A percentile compares a stretch with the other conserved stretches of the same genome.
These are phyloP conservation scores for Verticillium albo-atrum DNA, from an alignment of 2,329 filamentous ascomycete species.

Conservation along the genomic window DNA sequence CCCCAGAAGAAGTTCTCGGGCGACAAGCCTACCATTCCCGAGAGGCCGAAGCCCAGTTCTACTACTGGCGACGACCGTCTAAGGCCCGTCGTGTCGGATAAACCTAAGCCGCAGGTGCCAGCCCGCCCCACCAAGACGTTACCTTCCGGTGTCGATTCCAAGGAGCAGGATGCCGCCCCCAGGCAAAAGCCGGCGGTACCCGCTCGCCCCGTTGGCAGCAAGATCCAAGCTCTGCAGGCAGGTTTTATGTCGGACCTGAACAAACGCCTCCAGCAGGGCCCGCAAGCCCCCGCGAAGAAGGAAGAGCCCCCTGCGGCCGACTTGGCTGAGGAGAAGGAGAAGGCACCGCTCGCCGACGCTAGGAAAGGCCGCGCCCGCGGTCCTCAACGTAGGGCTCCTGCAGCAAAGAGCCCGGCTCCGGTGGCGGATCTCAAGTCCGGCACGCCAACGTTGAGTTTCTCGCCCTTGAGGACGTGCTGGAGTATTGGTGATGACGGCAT, in stretches of 20 bases:
- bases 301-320: conserved; percentile 13
- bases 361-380: conserved; percentile 87
- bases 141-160: conserved; percentile 33
- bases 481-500: conserved; percentile 48
- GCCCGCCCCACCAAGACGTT: conserved; percentile 52
- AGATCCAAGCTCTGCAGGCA: conserved; percentile 86
- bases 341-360: conserved; percentile 79
- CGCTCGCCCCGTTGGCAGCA: conserved; percentile 70
- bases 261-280: conserved; percentile 80
- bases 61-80: conserved; percentile 31
- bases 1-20: conserved; percentile 38
- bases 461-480: conserved; percentile 42
- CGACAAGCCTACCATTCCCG: conserved; percentile 43
- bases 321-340: conserved; percentile 35
- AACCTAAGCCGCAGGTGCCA: conserved; percentile 58
- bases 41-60: conserved; percentile 49
- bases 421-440: conserved; percentile 19
- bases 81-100: conserved; percentile 42
- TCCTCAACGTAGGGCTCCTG: conserved; percentile 69
- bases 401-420: conserved; percentile 40
- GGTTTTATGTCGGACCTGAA: conserved; percentile 93
- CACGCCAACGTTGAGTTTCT: conserved; percentile 40
- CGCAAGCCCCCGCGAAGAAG: conserved; percentile 61
- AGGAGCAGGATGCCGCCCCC: conserved; percentile 37
- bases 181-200: conserved; percentile 85